Evolutionary conservation across 2,329 filamentous ascomycete genomes (phyloP).

Genomic region (Aspergillus sp.): DNA sequence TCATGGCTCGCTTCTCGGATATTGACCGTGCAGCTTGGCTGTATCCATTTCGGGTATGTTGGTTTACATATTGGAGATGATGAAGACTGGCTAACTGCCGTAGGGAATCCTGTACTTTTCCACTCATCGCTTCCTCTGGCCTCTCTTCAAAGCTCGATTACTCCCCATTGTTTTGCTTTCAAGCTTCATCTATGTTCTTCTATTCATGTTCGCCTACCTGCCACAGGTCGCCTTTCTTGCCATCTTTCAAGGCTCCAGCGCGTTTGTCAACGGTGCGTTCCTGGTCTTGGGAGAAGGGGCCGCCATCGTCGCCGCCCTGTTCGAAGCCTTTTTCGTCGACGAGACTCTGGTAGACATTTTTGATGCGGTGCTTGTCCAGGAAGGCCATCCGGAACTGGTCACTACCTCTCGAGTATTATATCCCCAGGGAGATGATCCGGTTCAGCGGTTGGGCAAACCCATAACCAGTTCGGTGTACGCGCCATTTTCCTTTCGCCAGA

Average conservation of each 20-base stretch:
- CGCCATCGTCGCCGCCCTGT: conserved; percentile 56
- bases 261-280: conserved; percentile 84
- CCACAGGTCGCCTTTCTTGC: conserved; percentile 83
- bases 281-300: conserved; percentile 65
- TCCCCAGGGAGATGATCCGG: conserved; percentile 60
- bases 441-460: conserved; percentile 75
- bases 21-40: conserved; percentile 36
- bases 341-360: conserved; percentile 74
- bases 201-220: conserved; percentile 82
- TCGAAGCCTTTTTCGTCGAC: conserved; percentile 75
- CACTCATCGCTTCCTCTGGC: conserved; percentile 69
- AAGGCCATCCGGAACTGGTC: conserved; percentile 62
- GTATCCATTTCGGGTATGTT: conserved; percentile 40
- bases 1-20: conserved; percentile 9
- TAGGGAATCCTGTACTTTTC: conserved; percentile 76
- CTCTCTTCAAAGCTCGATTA: conserved; percentile 67
- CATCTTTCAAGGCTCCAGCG: conserved; percentile 75
- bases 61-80: neutral
- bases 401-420: conserved; percentile 57
- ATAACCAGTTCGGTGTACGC: conserved; percentile 69
- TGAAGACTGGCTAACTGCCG: conserved; percentile 4
- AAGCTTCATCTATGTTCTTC: conserved; percentile 68
- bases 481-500: conserved; percentile 86
- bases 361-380: conserved; percentile 72
- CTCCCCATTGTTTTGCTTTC: conserved; percentile 77